A percentile compares a stretch with the other conserved stretches of the same genome.
Conservation (phyloP, 768 basidiomycete genomes). For the Neoboletus magnificus region DNA sequence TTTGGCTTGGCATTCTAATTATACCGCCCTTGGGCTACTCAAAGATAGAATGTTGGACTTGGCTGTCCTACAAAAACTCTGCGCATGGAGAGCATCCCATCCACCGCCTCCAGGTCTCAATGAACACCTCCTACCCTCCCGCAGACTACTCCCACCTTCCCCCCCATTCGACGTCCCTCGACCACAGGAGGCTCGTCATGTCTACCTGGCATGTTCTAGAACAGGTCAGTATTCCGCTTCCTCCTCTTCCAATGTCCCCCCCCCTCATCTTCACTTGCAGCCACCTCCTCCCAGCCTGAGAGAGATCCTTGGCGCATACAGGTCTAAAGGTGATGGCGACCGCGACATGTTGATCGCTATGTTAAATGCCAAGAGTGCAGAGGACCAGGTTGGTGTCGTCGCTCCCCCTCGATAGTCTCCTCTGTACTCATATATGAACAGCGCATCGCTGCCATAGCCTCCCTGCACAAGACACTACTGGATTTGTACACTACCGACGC, state of each 20-base stretch:
- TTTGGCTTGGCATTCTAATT: slow-evolving; percentile 45
- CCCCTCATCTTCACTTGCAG: slow-evolving; percentile 34
- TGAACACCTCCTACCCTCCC: slow-evolving; percentile 25
- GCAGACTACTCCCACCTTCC: slow-evolving; percentile 14
- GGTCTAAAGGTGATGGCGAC: slow-evolving; percentile 84
- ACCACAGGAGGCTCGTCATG: slow-evolving; percentile 35
- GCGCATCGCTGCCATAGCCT: slow-evolving; percentile 69
- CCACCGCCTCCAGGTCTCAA: slow-evolving; percentile 19
- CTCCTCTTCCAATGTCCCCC: neutral
- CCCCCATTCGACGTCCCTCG: slow-evolving; percentile 13
- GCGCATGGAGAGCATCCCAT: slow-evolving; percentile 19
- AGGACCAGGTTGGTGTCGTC: slow-evolving; percentile 71
- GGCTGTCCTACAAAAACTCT: slow-evolving; percentile 42
- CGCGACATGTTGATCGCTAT: slow-evolving; percentile 88
- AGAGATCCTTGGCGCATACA: slow-evolving; percentile 85
- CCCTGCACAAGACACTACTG: slow-evolving; percentile 67
- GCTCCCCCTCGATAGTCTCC: slow-evolving; percentile 2
- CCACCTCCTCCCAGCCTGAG: slow-evolving; percentile 76
- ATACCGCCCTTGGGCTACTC: slow-evolving; percentile 34
- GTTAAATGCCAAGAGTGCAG: slow-evolving; percentile 88
- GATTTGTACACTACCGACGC: slow-evolving; percentile 45
- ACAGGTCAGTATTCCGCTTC: slow-evolving; percentile 34
- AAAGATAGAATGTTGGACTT: slow-evolving; percentile 48
- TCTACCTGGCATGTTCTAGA: slow-evolving; percentile 47
- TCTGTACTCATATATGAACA: slow-evolving; percentile 27